Base-by-base conservation (phyloP, 1,139 yeast genomes). In the Diutina ranongensis region DNA sequence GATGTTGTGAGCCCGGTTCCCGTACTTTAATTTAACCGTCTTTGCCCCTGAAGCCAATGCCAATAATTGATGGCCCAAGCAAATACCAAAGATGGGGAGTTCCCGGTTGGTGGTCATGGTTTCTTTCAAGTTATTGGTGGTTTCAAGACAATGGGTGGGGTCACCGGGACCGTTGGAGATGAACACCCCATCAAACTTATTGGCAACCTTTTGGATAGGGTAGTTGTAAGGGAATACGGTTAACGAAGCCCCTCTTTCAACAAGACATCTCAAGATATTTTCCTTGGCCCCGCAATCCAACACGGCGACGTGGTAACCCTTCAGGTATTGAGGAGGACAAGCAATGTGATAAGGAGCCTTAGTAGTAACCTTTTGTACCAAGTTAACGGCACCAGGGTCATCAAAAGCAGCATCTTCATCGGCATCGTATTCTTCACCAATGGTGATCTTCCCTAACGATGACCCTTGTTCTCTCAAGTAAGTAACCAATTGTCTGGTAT, bases 91-190 rank as follows among this genome's bases (percentile, higher is more conserved):
- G 53, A 92, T 85, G 48, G 98, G 98, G 51, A 94, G 77, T 38
- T 84, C 76, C 51, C 70, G 74, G 49, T 74, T 61, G 35, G 57
- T 51, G 41, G 75, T 74, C 81, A 92, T 81, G 49, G 94, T 78
- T 59, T 77, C 71, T 59, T 74, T 77, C 63, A 92, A 74, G 65
- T 82, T 79, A 55, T 74, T 76, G 44, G 86, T 87, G 15, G 98
- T 92, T 42, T 78, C 61, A 40, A 83, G 64, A 70, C 97, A 89
- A 66, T 86, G 95, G 47, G 95, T 85, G 60, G 98, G 98, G 67
- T 92, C 97, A 58, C 98, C 98, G 45, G 98, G 98, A 46, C 98
- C 98, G 62, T 92, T 92, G 45, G 97, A 86, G 55, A 92, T 80
- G 68, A 92, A 92, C 47, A 92, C 67, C 57, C 97, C 98, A 60